These are phyloP conservation scores for Debaryomycetaceae sp. DNA, from an alignment of 1,139 yeast species.

Conservation along the genomic window DNA sequence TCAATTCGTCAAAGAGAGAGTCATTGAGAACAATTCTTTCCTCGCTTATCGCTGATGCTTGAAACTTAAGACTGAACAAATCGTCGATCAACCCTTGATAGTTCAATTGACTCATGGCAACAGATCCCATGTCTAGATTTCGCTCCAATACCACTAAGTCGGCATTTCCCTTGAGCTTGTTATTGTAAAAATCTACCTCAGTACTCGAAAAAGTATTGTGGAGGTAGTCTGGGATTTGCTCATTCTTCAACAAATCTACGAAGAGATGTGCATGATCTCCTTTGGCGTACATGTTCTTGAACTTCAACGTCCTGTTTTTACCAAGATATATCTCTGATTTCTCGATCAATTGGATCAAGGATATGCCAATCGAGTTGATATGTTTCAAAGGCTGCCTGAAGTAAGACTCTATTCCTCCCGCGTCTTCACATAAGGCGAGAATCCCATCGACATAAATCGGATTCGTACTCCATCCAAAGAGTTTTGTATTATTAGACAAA, in stretches of 20 bases:
- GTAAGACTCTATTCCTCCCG: conserved; percentile 25
- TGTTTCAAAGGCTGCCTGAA: conserved; percentile 34
- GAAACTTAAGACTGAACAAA: conserved; percentile 48
- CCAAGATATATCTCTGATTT: conserved; percentile 11
- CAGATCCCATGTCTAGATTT: conserved; percentile 66
- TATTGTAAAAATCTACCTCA: conserved; percentile 36
- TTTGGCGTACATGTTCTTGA: conserved; percentile 37
- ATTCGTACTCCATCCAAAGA: conserved; percentile 30
- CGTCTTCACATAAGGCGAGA: conserved; percentile 15
- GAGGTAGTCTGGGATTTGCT: conserved; percentile 27
- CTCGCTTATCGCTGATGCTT: conserved; percentile 8
- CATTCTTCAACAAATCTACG: conserved; percentile 21
- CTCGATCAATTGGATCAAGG: conserved; percentile 22
- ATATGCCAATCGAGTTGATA: conserved; percentile 23
- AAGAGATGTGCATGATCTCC: conserved; percentile 38
- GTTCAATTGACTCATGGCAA: conserved; percentile 71
- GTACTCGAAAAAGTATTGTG: conserved; percentile 25
- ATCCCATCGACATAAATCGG: conserved; percentile 29
- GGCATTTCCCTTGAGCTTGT: conserved; percentile 39
- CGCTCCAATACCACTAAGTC: conserved; percentile 79
- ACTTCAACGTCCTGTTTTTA: conserved; percentile 18
- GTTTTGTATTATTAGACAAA: conserved; percentile 19
- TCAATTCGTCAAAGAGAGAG: conserved; percentile 42
- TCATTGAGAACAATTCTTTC: conserved; percentile 18
- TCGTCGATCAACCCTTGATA: conserved; percentile 84